Conservation (phyloP, 148 eudicot species). For the Hydrangea macrophylla region DNA sequence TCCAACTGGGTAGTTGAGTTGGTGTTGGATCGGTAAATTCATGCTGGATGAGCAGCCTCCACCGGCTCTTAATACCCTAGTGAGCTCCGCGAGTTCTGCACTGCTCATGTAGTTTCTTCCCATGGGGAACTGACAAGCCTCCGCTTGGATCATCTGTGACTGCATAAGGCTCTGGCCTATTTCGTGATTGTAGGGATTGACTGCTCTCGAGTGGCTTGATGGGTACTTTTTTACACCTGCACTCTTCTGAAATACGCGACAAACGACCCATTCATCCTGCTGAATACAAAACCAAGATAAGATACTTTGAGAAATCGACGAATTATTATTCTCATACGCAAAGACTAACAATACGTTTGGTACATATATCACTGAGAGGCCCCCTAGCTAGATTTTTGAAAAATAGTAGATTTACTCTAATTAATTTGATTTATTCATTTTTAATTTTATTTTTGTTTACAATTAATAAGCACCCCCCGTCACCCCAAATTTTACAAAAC, state of each 20-base stretch:
- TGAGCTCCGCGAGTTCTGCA: conserved; percentile 48
- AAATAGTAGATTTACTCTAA: too few relatives aligned
- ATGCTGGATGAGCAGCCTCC: conserved; percentile 27
- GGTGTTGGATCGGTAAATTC: conserved; percentile 38
- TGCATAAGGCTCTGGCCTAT: conserved; percentile 30
- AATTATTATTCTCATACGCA: too few relatives aligned
- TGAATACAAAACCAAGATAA: conserved; percentile 17
- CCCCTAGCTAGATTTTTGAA: too few relatives aligned
- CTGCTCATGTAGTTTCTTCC: conserved; percentile 50
- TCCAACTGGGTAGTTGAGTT: conserved; percentile 40
- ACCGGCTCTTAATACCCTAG: conserved; percentile 41
- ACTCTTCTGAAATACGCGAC: conserved; percentile 82
- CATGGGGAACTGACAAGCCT: conserved; percentile 39
- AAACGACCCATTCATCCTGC: conserved; percentile 95
- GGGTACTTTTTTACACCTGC: conserved; percentile 74
- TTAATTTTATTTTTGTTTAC: too few relatives aligned
- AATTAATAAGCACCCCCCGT: too few relatives aligned
- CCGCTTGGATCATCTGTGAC: conserved; percentile 43
- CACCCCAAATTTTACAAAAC: too few relatives aligned
- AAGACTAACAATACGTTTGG: too few relatives aligned
- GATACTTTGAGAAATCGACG: too few relatives aligned
- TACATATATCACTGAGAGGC: too few relatives aligned
- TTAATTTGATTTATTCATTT: too few relatives aligned
- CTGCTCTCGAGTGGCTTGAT: conserved; percentile 48
- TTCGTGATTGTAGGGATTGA: conserved; percentile 44